Evolutionary conservation across 164 flowering plant species (phyloP).

Genomic region (Nelumbo lutea): DNA sequence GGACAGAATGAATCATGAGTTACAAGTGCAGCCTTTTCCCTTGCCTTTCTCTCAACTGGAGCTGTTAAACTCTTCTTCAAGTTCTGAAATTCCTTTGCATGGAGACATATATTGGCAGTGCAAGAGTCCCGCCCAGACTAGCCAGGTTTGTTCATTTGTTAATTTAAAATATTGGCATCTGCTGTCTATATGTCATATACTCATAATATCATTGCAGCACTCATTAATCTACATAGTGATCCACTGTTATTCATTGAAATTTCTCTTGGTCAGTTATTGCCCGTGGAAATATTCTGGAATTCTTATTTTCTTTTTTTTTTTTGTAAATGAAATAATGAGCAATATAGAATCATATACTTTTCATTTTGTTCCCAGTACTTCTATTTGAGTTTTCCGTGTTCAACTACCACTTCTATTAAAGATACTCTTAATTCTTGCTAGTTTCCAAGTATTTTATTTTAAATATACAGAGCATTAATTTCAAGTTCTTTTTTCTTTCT

Average conservation of each 20-base stretch:
- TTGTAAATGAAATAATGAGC: too few species aligned
- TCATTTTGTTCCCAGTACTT: neutral
- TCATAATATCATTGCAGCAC: too few species aligned
- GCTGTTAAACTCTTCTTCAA: slow-evolving; percentile 25
- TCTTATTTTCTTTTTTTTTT: too few species aligned
- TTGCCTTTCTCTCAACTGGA: slow-evolving; percentile 42
- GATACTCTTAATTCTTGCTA: neutral
- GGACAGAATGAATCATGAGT: slow-evolving; percentile 24
- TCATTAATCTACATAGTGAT: too few species aligned
- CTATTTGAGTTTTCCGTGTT: neutral
- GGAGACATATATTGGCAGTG: slow-evolving; percentile 60
- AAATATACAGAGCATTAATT: neutral
- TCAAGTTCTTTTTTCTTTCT: neutral
- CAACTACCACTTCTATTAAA: neutral
- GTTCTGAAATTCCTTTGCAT: slow-evolving; percentile 26
- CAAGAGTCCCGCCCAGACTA: slow-evolving; percentile 41
- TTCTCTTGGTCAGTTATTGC: too few species aligned
- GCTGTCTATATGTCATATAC: too few species aligned
- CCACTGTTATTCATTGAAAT: neutral
- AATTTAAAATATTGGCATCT: neutral
- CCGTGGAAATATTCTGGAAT: too few species aligned
- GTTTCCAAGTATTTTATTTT: neutral
- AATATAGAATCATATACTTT: neutral
- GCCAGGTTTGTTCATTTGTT: slow-evolving; percentile 41
- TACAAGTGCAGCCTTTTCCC: slow-evolving; percentile 29